phyloP scores from a whole-genome alignment of 148 eudicot species.

The Spergularia marina region DNA sequence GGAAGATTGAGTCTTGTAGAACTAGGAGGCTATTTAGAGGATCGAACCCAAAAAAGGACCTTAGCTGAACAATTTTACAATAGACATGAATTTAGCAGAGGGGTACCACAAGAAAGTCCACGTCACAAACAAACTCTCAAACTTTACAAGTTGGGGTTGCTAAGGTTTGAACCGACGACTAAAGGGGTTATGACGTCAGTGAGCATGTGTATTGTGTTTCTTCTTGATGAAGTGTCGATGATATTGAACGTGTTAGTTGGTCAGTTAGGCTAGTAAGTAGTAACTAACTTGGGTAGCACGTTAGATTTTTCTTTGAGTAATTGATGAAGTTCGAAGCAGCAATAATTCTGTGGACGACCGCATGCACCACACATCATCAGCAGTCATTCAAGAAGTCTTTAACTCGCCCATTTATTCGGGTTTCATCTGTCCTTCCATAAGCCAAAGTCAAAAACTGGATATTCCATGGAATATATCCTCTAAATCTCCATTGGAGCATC shows the following conservation, averaged over 20 bases:
- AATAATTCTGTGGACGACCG: background rate
- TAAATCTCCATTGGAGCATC: no score
- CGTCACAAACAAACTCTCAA: no score
- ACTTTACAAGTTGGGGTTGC: no score
- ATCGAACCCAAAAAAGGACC: no score
- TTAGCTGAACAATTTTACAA: no score
- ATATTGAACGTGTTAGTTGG: constrained; percentile 2
- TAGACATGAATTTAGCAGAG: no score
- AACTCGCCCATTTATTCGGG: background rate
- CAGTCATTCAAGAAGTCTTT: constrained; percentile 15
- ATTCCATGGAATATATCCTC: background rate
- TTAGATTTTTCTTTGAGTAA: background rate
- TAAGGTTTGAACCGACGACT: no score
- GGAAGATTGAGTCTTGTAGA: no score
- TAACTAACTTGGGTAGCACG: constrained; percentile 21
- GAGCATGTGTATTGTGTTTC: background rate
- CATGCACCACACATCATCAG: background rate
- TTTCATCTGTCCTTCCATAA: background rate
- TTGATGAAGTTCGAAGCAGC: background rate
- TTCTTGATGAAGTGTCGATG: background rate
- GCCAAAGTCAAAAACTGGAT: constrained; percentile 8
- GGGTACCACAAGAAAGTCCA: no score
- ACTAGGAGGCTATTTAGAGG: no score
- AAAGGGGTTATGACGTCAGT: background rate
- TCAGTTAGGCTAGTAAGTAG: background rate